Base-by-base conservation (phyloP, 225 moss, liverwort and hornwort species). In the Polytrichum formosum region DNA sequence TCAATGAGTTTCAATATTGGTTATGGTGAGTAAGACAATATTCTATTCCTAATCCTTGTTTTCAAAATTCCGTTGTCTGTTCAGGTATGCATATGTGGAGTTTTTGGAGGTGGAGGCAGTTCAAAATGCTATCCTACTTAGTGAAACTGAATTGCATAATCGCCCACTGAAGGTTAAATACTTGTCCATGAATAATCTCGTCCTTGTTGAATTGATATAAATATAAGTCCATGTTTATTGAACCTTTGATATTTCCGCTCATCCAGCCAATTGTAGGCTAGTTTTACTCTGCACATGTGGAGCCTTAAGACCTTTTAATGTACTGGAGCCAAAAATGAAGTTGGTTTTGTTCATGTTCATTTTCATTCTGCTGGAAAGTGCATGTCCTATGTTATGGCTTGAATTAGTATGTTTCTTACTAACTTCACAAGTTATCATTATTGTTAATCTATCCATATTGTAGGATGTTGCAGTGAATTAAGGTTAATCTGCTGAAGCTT, bases 101-200 rank as follows among this genome's bases (percentile, higher is more conserved):
- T 95, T 92, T 79, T 73, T 95, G 80, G 95, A 95, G 72, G 84
- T 92, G 26, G 95, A 95, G 74, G 95, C 95, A 70, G 81, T 95
- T 72, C 92, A 88, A 85, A 91, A 95, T 86, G 91, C 95, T 6
- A 77, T 91, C 64, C 75, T 95, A 61, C 80, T 95, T 53, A 92
- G 84, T 77, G 95, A 95, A 73, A 89, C 92, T 17, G 95, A 95
- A 65, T 84, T 95, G 71, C 92, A 92, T 75, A 83, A 86, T 81
- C 92, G 92, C 28, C 95, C 86, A 78, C 75, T 92, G 29, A 95
- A 95, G 91, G 95, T 95, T 73, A 4, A 5, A 22, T 58, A 3
- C 70, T 30, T 16, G 10, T 22, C n/a, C n/a, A 59, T 21, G 23
- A 22, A 59, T 59, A 7, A 23, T 59, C 7, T 59, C 4, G 59